Evolutionary conservation across 192 early-diverging fungal species (phyloP), one percentile per base, ranked within the genome.

Genomic region (Coemansia furcata): DNA sequence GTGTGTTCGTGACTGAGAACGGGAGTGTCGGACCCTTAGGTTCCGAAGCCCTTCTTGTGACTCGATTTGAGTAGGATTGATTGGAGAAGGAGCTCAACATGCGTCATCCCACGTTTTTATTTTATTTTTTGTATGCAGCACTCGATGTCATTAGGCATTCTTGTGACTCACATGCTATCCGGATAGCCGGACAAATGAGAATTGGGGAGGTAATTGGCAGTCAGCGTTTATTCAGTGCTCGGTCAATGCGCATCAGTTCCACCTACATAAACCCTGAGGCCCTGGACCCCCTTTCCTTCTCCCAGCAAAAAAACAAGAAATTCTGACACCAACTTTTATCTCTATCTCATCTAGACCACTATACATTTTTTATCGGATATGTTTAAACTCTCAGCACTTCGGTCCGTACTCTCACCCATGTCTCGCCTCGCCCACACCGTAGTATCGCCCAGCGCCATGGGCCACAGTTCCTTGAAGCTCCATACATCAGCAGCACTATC

Each of bases 311-410:
- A 46, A 19, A 46, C 17, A 46, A 46, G 19, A 46, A 19, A 43
- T 43, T 49, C 46, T 21, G 46, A 49, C 19, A 49, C 23, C 29
- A 17, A 40, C 15, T 67, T 8, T 62, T 54, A 1, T 62, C 39
- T 62, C 10, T 29, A 44, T 62, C 0, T 29, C 52, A 9, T 26
- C 52, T 32, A 12, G 52, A 32, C 26, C 26, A 52, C 37, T n/a
- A 38, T 63, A 8, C 15, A 50, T 6, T 14, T 39, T 69, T 38
- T 7, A 11, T 54, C 30, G 19, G 14, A 63, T 37, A 82, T 82
- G 74, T 68, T 73, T 60, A 72, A 62, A 38, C 65, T 66, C 8
- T 66, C 57, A 37, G 50, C 70, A 17, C 39, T 82, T 37, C 57
- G 65, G 38, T 17, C 60, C 6, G 15, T 73, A 17, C 60, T 69